Evolutionary conservation across 345 rosid species (phyloP).

Genomic region (Brassica napus): Da-Ae NC_063434.1:22510501-22511000

Average conservation of each 20-base stretch:
- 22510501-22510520: conserved; percentile 24
- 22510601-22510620: conserved; percentile 10
- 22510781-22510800: neutral
- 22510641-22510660: conserved; percentile 33
- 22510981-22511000: conserved; percentile 78
- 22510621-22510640: conserved; percentile 10
- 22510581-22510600: conserved; percentile 20
- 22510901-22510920: conserved; percentile 49
- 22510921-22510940: conserved; percentile 3
- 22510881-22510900: conserved; percentile 54
- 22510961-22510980: conserved; percentile 47
- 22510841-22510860: conserved; percentile 85
- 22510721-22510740: conserved; percentile 26
- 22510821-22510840: conserved; percentile 87
- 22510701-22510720: conserved; percentile 3
- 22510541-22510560: conserved; percentile 29
- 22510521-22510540: conserved; percentile 28
- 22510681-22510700: conserved; percentile 6
- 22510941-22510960: neutral
- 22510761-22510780: neutral
- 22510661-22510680: conserved; percentile 3
- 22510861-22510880: conserved; percentile 85
- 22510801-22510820: conserved; percentile 78
- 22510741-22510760: conserved; percentile 1
- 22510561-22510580: conserved; percentile 20